Base-by-base conservation (phyloP, 805 yeast species). In the Teunomyces cretensis region DNA sequence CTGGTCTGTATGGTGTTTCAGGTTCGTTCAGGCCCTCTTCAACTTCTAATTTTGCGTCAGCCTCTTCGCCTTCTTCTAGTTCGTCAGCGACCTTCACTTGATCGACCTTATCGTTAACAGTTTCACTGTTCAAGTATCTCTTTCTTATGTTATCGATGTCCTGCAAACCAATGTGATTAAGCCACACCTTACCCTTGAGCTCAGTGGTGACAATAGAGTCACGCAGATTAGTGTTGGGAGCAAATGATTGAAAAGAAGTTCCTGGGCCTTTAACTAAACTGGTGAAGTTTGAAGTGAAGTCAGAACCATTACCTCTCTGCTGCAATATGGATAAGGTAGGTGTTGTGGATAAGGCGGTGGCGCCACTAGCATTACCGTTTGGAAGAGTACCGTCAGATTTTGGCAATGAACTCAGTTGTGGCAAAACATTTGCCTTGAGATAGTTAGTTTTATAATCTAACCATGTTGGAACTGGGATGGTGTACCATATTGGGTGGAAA, bases 401-500 rank as follows among this genome's bases (percentile, higher is more conserved):
- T 9, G 32, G 35, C n/a, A 9, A 14, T 4, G 35, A 11, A 11
- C 12, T 26, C 28, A 5, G 28, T 11, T 26, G 28, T 6, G 35
- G 41, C 3, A 27, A 16, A 15, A 11, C 9, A 2, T 53, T 41
- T 41, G 54, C 50, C 38, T 45, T 55, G 40, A 54, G 44, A 7
- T 57, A 43, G 24, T 50, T 54, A 9, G 52, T 49, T 30, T 59
- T 65, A 45, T 72, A 72, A 14, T 52, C 57, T 44, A 72, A 56
- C 77, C 77, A 72, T 28, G 64, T 66, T n/a, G 76, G 75, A 8
- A 67, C 59, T 9, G 65, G 65, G 19, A 72, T 61, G 11, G 74
- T 71, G 41, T 70, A 72, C 77, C 77, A 72, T 41, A 67, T 70
- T 4, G 75, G 74, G 47, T 70, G 73, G 55, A 70, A 68, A 54